Evolutionary conservation across 148 eudicot species (phyloP), one percentile per base, ranked within the genome.

Genomic region (Rhododendron molle): DNA sequence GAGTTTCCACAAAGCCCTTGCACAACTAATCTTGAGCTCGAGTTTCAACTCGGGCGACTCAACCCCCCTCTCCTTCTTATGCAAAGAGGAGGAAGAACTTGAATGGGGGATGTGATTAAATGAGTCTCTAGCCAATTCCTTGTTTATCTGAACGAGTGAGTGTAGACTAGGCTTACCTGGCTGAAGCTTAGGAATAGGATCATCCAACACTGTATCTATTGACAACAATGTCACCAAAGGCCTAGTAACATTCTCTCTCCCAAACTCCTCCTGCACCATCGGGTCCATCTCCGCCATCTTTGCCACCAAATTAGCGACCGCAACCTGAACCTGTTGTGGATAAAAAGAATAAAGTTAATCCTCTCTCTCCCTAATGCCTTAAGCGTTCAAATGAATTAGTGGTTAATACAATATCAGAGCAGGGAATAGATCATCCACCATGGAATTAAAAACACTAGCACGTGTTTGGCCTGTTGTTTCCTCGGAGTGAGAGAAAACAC

Each of bases 221-320:
- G 88, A 86, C 86, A 95, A 90, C 54, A 92, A 88, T n/a, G 93
- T 91, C 77, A 95, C 89, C 60, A 95, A 79, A 1, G 92, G 96
- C 85, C 92, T 90, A 28, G 87, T 74, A 77, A 93, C 93, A 85
- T 95, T 95, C 88, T 88, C 96, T 67, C 89, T 92, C 85, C 95
- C 96, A 20, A 95, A 91, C 69, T 91, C 96, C 85, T 94, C 98
- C 90, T 93, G 95, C 30, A 93, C 94, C 11, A 21, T 76, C 4
- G 77, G 58, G 72, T 94, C 96, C 81, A 90, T 79, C 65, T 95
- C 92, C 60, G 91, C 92, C 90, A 95, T 89, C 73, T 83, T 89
- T 11, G 95, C 91, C 81, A 93, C 95, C 89, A 95, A 85, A 30
- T 90, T 90, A 10, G 92, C 93, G 69, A 92, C 92, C 12, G 84